Base-by-base conservation (phyloP, 2,329 filamentous ascomycete species). In the Corinectria fuckeliana region DNA sequence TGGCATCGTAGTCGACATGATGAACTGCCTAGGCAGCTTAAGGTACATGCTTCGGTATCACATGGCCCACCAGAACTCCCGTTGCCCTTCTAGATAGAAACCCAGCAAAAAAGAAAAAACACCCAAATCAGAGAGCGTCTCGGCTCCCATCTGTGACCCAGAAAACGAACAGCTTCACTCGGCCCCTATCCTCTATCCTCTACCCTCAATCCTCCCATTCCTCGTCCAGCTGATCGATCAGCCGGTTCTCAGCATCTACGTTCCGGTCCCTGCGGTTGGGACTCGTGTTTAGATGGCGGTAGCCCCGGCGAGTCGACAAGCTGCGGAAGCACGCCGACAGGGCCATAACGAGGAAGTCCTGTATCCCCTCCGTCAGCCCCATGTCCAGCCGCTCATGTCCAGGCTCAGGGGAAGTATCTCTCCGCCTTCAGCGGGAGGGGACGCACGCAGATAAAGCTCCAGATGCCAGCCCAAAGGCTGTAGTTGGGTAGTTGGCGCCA, bases 401-500 rank as follows among this genome's bases (percentile, higher is more conserved):
- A 42, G 59, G 56, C 61, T 70, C 64, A 69, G 57, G 69, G 68
- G 55, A 67, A 71, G 49, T 71, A 71, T 64, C 74, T 63, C 55
- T 71, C 68, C 47, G 67, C 51, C 64, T 75, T 75, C 44, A 62
- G 65, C 53, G 62, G 67, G 66, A 68, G 62, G 55, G 77, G 64
- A 76, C 79, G 74, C 67, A 78, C 94, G 82, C 85, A 90, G 70
- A 97, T 78, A 74, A 97, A 96, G 68, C 85, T 88, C 78, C 91
- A 88, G 62, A 97, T 91, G 54, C 92, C 90, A 26, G 92, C 88
- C 95, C 95, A 99, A 68, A 97, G 85, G 68, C 86, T 88, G 79
- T 95, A 97, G 78, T 99, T 98, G 52, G 95, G 95, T 68, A 97
- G 80, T 76, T 99, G 95, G 68, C 91, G 87, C 95, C 94, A 98